These are phyloP conservation scores for Nevesoporus exiguus DNA, from an alignment of 768 basidiomycete genomes.

Conservation along the genomic window DNA sequence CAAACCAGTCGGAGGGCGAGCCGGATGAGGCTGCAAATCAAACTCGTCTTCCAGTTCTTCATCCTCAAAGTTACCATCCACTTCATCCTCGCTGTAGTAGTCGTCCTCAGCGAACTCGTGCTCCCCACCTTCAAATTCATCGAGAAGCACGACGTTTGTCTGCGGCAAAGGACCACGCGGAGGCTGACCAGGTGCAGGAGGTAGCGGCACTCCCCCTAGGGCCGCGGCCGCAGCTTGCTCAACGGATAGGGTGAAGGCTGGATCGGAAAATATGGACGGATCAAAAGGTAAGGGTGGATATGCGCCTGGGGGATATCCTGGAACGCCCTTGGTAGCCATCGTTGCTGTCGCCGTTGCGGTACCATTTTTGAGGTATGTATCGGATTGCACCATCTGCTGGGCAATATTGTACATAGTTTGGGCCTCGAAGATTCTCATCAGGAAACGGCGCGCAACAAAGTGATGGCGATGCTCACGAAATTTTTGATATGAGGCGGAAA, in stretches of 20 bases:
- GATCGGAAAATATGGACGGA: conserved; percentile 51
- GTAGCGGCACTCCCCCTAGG: conserved; percentile 21
- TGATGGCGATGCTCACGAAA: conserved; percentile 50
- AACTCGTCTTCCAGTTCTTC: conserved; percentile 33
- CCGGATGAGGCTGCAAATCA: conserved; percentile 27
- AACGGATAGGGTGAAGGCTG: conserved; percentile 49
- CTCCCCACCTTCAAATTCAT: conserved; percentile 37
- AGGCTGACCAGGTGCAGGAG: conserved; percentile 29
- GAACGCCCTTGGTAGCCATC: conserved; percentile 33
- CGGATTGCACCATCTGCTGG: conserved; percentile 58
- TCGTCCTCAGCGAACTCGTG: conserved; percentile 40
- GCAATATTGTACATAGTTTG: conserved; percentile 67
- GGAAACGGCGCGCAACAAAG: conserved; percentile 19
- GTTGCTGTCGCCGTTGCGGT: conserved; percentile 29
- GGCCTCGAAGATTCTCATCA: conserved; percentile 42
- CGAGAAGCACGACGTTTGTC: conserved; percentile 37
- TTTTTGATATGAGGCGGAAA: conserved; percentile 66
- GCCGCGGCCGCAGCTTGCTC: conserved; percentile 44
- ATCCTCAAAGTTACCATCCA: conserved; percentile 41
- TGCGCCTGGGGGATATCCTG: conserved; percentile 41
- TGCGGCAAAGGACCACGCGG: conserved; percentile 32
- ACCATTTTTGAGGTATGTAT: conserved; percentile 36
- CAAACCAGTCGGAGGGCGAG: conserved; percentile 17
- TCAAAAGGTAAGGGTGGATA: conserved; percentile 46
- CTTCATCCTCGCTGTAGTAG: conserved; percentile 47